Percentiles rank a stretch among this genome's conserved stretches.
These are phyloP conservation scores for Carex arenaria DNA, from an alignment of 202 grass and related monocot species.

Conservation along the genomic window DNA sequence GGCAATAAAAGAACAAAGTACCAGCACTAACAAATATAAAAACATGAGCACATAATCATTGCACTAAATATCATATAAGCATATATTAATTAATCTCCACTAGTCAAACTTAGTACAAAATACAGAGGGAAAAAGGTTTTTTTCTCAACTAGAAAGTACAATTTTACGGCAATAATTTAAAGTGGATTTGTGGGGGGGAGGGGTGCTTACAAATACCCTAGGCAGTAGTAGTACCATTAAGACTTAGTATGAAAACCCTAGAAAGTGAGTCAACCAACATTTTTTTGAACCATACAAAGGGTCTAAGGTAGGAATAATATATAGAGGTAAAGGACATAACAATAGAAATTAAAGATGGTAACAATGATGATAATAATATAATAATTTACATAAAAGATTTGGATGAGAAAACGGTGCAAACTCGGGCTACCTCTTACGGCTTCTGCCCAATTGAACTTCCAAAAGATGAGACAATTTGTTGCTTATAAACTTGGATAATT, in stretches of 20 bases:
- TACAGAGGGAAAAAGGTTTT: background rate
- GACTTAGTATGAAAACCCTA: slow-evolving; percentile 16
- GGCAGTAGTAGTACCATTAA: background rate
- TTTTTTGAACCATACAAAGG: background rate
- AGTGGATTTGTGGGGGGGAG: background rate
- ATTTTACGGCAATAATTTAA: slow-evolving; percentile 3
- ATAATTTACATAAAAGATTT: slow-evolving; percentile 28
- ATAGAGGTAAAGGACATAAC: slow-evolving; percentile 5
- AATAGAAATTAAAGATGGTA: background rate
- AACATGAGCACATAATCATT: slow-evolving; percentile 12
- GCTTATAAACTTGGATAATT: slow-evolving; percentile 21
- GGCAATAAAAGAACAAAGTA: slow-evolving; percentile 2
- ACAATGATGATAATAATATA: slow-evolving; percentile 20
- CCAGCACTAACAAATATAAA: background rate
- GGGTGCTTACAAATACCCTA: slow-evolving; percentile 5
- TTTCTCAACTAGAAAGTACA: slow-evolving; percentile 11
- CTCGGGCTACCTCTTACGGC: slow-evolving; percentile 21
- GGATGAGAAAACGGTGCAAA: slow-evolving; percentile 22
- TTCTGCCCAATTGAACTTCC: slow-evolving; percentile 26
- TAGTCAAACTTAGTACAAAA: slow-evolving; percentile 22
- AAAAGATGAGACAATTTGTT: slow-evolving; percentile 17
- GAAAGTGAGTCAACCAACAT: slow-evolving; percentile 6
- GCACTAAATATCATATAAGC: background rate
- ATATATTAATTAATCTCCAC: slow-evolving; percentile 13
- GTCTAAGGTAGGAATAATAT: slow-evolving; percentile 1